Evolutionary conservation across 257 asterid genomes (phyloP).

Genomic region (Lycium ferocissimum): DNA sequence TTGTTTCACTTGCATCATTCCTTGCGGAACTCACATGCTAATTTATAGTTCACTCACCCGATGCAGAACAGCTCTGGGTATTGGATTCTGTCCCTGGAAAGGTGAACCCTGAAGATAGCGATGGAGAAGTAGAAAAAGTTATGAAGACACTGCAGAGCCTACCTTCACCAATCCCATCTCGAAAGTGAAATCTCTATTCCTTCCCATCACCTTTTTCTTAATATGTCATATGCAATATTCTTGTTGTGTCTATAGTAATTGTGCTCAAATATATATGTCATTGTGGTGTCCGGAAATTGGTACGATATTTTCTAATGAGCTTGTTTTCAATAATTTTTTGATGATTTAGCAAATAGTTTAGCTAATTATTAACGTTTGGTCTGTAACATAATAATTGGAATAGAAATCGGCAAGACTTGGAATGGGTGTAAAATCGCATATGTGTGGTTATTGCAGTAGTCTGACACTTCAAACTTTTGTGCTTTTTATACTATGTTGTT

Average conservation of each 20-base stretch:
- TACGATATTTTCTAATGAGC: not conserved
- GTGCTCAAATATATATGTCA: not conserved
- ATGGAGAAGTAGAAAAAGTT: constrained; percentile 94
- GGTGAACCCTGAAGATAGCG: constrained; percentile 55
- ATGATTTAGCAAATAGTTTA: not conserved
- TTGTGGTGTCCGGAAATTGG: not conserved
- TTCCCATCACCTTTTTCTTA: constrained; percentile 29
- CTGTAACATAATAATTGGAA: not conserved
- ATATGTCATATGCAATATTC: not conserved
- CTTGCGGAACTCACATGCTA: not conserved
- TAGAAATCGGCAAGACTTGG: not conserved
- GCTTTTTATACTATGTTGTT: not conserved
- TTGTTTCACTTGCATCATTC: not conserved
- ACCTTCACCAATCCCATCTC: constrained; percentile 72
- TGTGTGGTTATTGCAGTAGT: not conserved
- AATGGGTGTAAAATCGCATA: not conserved
- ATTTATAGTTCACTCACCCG: constrained; percentile 32
- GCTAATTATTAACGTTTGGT: not conserved
- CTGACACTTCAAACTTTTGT: not conserved
- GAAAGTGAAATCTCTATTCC: constrained; percentile 59
- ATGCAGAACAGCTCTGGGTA: constrained; percentile 94
- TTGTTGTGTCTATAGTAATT: not conserved
- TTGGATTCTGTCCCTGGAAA: constrained; percentile 93
- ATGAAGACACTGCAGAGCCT: constrained; percentile 70
- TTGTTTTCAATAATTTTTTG: not conserved